Conservation (phyloP, 2,329 filamentous ascomycete species). For the Ophiocordyceps australis region DNA sequence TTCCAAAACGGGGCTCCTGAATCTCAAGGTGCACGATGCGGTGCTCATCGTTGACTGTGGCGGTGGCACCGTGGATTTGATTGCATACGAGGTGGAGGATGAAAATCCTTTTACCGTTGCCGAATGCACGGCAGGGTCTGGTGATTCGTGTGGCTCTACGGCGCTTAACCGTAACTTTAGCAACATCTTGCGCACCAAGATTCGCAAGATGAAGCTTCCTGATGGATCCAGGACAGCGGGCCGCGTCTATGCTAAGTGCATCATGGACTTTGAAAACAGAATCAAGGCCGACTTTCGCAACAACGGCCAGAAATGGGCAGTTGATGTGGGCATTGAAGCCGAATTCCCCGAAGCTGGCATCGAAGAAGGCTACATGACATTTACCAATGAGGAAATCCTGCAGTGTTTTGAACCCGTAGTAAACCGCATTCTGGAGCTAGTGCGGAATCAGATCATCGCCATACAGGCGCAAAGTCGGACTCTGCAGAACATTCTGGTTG, state of each 20-base stretch:
- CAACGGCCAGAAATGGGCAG: constrained; percentile 97
- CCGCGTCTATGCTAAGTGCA: constrained; percentile 96
- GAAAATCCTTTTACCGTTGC: constrained; percentile 93
- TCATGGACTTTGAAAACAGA: constrained; percentile 99
- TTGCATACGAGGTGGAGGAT: constrained; percentile 96
- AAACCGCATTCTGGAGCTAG: constrained; percentile 88
- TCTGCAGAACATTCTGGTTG: constrained; percentile 89
- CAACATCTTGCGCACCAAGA: constrained; percentile 94
- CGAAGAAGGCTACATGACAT: constrained; percentile 99
- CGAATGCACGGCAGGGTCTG: constrained; percentile 91
- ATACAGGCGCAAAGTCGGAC: constrained; percentile 93
- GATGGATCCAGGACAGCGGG: constrained; percentile 96
- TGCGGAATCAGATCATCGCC: constrained; percentile 95
- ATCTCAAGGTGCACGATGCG: constrained; percentile 97
- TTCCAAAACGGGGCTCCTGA: constrained; percentile 87
- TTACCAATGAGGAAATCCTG: constrained; percentile 96
- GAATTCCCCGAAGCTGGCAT: constrained; percentile 96
- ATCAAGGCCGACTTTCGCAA: constrained; percentile 99
- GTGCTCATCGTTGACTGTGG: constrained; percentile 96
- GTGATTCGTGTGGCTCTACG: constrained; percentile 96
- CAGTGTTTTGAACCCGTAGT: constrained; percentile 98
- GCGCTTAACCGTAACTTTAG: constrained; percentile 96
- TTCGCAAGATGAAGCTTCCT: constrained; percentile 96
- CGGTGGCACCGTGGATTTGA: constrained; percentile 96
- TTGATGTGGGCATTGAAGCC: constrained; percentile 95